phyloP scores from a whole-genome alignment of 1,284 basidiomycete species.

The Paramarasmius palmivorus region DNA sequence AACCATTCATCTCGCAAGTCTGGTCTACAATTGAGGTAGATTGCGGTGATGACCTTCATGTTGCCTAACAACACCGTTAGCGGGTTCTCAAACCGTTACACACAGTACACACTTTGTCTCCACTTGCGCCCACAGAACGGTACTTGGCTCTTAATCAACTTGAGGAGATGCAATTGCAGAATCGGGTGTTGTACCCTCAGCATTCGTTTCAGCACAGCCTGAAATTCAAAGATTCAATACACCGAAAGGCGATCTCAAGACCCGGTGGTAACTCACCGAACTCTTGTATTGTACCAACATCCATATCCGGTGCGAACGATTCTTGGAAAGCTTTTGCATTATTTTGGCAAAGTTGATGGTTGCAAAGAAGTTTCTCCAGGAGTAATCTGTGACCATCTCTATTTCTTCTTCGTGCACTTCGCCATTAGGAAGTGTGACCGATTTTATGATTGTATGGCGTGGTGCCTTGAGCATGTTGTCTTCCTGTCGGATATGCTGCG shows the following conservation, averaged over 20 bases:
- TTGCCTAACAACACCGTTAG: constrained; percentile 62
- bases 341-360: constrained; percentile 99
- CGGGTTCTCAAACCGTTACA: neutral
- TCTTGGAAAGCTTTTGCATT: constrained; percentile 97
- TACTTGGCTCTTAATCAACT: constrained; percentile 98
- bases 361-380: constrained; percentile 98
- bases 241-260: constrained; percentile 3
- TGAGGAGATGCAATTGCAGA: constrained; percentile 95
- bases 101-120: constrained; percentile 79
- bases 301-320: constrained; percentile 91
- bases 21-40: constrained; percentile 96
- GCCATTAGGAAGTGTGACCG: constrained; percentile 63
- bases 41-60: constrained; percentile 99
- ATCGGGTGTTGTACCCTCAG: constrained; percentile 92
- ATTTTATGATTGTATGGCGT: constrained; percentile 56
- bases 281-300: constrained; percentile 99
- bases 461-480: constrained; percentile 61
- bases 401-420: constrained; percentile 81
- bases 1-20: constrained; percentile 98
- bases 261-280: constrained; percentile 58
- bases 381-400: constrained; percentile 91
- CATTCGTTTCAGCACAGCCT: constrained; percentile 95
- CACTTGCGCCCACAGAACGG: constrained; percentile 98
- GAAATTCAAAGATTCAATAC: constrained; percentile 14
- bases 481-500: constrained; percentile 51